These are phyloP conservation scores for Lecanoromycetidae sp. DNA, from an alignment of 2,329 filamentous ascomycete species.

Conservation along the genomic window DNA sequence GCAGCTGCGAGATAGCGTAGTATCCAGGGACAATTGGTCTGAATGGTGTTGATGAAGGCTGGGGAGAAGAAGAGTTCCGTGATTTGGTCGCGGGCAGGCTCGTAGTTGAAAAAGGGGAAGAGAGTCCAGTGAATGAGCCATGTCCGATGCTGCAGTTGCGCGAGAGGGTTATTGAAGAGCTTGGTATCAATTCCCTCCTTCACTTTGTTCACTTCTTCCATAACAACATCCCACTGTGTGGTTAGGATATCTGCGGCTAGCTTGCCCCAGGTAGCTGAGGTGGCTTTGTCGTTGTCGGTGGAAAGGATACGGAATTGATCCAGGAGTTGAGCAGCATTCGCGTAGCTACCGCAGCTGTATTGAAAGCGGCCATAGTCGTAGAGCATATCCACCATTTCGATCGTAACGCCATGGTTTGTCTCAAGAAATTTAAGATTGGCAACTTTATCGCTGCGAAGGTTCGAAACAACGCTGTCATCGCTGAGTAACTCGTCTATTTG, in stretches of 20 bases:
- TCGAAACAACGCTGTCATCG: slow-evolving; percentile 79
- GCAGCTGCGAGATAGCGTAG: slow-evolving; percentile 86
- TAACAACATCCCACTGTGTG: slow-evolving; percentile 85
- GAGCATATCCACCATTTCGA: slow-evolving; percentile 90
- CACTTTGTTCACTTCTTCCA: slow-evolving; percentile 83
- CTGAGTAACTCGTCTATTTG: slow-evolving; percentile 80
- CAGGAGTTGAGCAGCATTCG: slow-evolving; percentile 75
- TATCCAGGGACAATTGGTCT: slow-evolving; percentile 94
- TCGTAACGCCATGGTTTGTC: slow-evolving; percentile 87
- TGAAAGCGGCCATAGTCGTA: slow-evolving; percentile 96
- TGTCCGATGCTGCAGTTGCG: slow-evolving; percentile 89
- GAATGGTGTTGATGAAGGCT: slow-evolving; percentile 98
- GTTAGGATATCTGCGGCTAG: slow-evolving; percentile 90
- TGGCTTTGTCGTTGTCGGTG: slow-evolving; percentile 96
- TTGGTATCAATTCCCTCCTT: slow-evolving; percentile 87
- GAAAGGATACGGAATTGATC: slow-evolving; percentile 98
- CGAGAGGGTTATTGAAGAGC: slow-evolving; percentile 90
- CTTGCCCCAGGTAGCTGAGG: slow-evolving; percentile 94
- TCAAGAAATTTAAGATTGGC: slow-evolving; percentile 97
- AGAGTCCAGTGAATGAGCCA: slow-evolving; percentile 98
- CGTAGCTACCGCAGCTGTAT: slow-evolving; percentile 94
- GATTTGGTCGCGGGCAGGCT: slow-evolving; percentile 75
- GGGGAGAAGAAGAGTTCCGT: slow-evolving; percentile 96
- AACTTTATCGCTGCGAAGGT: slow-evolving; percentile 90
- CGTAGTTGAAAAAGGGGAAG: slow-evolving; percentile 98